Percentiles rank a stretch among this genome's conserved stretches.
Evolutionary conservation across 2,329 filamentous ascomycete species (phyloP).

Genomic region (Microsporum canis): DNA sequence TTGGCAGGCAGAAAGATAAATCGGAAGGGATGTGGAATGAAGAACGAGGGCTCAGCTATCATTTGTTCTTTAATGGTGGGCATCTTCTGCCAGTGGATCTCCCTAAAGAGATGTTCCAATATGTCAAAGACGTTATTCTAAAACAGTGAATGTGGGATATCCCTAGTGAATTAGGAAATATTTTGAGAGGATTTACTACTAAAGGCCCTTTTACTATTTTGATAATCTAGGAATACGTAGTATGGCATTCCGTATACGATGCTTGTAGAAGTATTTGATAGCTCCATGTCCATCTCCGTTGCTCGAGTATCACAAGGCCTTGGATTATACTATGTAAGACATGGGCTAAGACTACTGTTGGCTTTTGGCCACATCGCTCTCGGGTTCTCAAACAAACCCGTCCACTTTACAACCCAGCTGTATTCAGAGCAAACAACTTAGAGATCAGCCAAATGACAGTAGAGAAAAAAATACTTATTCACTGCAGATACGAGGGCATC

Average conservation of each 20-base stretch:
- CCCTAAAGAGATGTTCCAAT: slow-evolving; percentile 27
- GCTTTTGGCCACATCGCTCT: background rate
- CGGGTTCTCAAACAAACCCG: too few species aligned
- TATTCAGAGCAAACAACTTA: background rate
- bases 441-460: background rate
- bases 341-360: background rate
- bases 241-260: too few species aligned
- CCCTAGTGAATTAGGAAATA: background rate
- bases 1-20: background rate
- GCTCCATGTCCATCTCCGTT: too few species aligned
- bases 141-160: background rate
- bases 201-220: too few species aligned
- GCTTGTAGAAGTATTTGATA: too few species aligned
- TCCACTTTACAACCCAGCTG: background rate
- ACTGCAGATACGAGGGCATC: background rate
- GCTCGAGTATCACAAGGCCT: too few species aligned
- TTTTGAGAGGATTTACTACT: background rate
- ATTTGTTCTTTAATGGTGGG: slow-evolving; percentile 26
- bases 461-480: background rate
- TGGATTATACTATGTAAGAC: background rate
- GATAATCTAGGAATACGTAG: too few species aligned
- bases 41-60: slow-evolving; percentile 28
- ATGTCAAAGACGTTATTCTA: slow-evolving; percentile 27
- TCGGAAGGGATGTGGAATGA: slow-evolving; percentile 23
- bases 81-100: slow-evolving; percentile 26